Conservation (phyloP, 2,329 filamentous ascomycete species). For the Fusarium fujikuroi region DNA sequence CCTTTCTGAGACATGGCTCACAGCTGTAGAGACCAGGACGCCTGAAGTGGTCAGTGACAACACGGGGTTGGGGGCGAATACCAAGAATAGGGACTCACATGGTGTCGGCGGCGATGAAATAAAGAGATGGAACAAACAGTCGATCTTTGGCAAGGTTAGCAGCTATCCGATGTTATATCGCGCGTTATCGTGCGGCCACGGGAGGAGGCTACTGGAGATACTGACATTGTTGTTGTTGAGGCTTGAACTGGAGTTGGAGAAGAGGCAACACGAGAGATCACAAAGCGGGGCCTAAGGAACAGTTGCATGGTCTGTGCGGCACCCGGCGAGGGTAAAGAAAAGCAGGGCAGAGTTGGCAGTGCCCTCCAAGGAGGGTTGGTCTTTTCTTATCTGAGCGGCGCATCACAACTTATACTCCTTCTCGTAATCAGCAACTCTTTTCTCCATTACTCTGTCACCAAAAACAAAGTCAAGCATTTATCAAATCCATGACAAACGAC, state of each 20-base stretch:
- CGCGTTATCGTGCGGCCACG: accelerated
- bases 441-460: too few relatives aligned
- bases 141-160: not conserved
- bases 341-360: not conserved
- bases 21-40: not conserved
- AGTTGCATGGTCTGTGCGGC: not conserved
- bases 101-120: not conserved
- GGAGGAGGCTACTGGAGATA: not conserved
- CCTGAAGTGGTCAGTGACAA: not conserved
- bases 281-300: not conserved
- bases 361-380: not conserved
- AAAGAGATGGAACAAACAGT: accelerated
- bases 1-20: not conserved
- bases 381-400: not conserved
- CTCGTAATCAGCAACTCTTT: too few relatives aligned
- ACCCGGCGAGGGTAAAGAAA: not conserved
- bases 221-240: not conserved
- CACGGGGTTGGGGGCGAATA: not conserved
- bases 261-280: not conserved
- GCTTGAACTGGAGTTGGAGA: not conserved
- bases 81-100: not conserved
- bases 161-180: too few relatives aligned
- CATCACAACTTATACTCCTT: too few relatives aligned
- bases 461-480: too few relatives aligned
- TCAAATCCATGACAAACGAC: too few relatives aligned